phyloP scores from a whole-genome alignment of 306 rosid genomes.

The Casuarina cunninghamiana region DNA sequence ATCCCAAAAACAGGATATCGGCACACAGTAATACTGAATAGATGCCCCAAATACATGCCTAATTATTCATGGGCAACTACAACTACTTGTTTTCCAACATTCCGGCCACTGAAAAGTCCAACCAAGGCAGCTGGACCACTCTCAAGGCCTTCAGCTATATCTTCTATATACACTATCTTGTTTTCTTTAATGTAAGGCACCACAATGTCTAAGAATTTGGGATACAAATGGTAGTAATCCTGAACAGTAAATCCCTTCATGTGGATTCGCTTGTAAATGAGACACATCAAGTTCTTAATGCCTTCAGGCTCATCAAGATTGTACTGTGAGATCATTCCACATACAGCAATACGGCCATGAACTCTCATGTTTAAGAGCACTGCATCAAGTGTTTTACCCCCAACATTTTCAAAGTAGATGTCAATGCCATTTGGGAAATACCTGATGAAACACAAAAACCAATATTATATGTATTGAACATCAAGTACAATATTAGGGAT shows the following conservation, averaged over 20 bases:
- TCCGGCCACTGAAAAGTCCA: no score
- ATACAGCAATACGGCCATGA: constrained; percentile 14
- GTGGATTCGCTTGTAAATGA: constrained; percentile 37
- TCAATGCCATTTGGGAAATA: not conserved
- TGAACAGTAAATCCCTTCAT: constrained; percentile 49
- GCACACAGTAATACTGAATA: no score
- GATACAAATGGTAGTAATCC: constrained; percentile 29
- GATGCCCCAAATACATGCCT: no score
- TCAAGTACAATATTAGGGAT: no score
- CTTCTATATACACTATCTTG: no score
- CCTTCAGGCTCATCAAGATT: constrained; percentile 60
- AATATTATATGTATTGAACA: no score
- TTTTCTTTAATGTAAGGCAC: not conserved
- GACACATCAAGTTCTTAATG: constrained; percentile 38
- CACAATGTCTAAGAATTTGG: not conserved
- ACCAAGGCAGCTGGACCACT: not conserved
- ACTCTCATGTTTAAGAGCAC: not conserved
- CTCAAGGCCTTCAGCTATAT: not conserved
- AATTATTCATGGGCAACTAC: not conserved
- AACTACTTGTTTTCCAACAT: constrained; percentile 16
- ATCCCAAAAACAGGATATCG: no score
- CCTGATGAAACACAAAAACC: not conserved
- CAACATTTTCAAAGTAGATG: not conserved
- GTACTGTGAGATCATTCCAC: constrained; percentile 67
- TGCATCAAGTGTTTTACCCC: not conserved